phyloP scores from a whole-genome alignment of 106 monocot species.

The Narthecium ossifragum region DNA sequence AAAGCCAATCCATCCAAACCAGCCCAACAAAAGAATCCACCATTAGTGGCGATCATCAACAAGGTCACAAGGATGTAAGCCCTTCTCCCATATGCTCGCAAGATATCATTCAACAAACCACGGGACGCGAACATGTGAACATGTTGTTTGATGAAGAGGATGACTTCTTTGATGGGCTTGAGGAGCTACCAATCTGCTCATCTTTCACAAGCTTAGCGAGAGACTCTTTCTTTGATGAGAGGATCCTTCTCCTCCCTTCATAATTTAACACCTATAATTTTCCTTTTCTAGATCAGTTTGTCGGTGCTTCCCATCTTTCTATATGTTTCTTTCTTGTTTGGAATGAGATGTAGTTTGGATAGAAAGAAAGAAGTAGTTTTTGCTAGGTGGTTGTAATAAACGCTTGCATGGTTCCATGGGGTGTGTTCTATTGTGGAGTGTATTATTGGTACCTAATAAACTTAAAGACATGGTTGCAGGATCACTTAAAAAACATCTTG shows the following conservation, averaged over 20 bases:
- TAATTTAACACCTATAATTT: too few relatives aligned
- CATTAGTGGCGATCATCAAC: background rate
- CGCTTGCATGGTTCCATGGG: too few relatives aligned
- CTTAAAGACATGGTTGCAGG: too few relatives aligned
- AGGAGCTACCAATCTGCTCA: constrained; percentile 40
- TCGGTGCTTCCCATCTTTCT: too few relatives aligned
- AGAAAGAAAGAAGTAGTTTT: too few relatives aligned
- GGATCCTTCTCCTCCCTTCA: constrained; percentile 10
- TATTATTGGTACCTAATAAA: too few relatives aligned
- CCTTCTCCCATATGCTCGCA: background rate
- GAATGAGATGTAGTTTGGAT: too few relatives aligned
- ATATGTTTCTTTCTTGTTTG: too few relatives aligned
- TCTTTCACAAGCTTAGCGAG: constrained; percentile 24
- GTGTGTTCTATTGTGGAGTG: too few relatives aligned
- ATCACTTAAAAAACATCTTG: too few relatives aligned
- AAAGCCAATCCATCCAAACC: background rate
- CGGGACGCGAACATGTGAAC: background rate
- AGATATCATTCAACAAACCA: background rate
- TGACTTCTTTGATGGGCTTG: constrained; percentile 63
- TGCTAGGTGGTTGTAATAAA: too few relatives aligned
- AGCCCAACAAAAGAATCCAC: background rate
- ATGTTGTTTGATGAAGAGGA: constrained; percentile 1
- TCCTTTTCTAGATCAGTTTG: too few relatives aligned
- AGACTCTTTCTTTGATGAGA: constrained; percentile 33
- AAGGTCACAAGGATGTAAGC: background rate